Evolutionary conservation across 108 stramenopile species (phyloP), one percentile per base, ranked within the genome.

Genomic region (Schizochytrium sp.): DNA sequence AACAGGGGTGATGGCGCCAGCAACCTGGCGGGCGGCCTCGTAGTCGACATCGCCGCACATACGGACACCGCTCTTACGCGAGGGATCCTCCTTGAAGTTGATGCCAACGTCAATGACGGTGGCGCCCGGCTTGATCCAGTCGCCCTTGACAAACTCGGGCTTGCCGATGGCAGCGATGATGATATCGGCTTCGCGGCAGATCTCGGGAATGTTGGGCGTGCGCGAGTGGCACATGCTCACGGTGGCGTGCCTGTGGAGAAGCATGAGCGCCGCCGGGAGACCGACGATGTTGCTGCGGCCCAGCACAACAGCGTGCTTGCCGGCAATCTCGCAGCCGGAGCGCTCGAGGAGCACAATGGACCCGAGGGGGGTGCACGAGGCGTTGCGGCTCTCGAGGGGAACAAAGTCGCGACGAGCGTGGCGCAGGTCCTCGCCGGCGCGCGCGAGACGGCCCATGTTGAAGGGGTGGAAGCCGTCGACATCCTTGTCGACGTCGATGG

Each of bases 51-150:
- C 98, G 5, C 98, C 98, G 72, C 98, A 98, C 87, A 99, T 88
- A 51, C 95, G 94, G 90, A 98, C 97, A 4, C 97, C 95, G 72
- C 93, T 91, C 89, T 96, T 93, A 5, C 92, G 90, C 55, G 90
- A 87, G 28, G 94, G 69, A 34, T 91, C 92, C 88, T 96, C 96
- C 58, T 29, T 58, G 34, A 93, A 93, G 89, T 99, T 99, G 88
- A 98, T 99, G 0, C 99, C 99, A 19, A 99, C 98, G 91, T 99
- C 98, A 76, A 99, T 96, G 4, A 99, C 98, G 1, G 95, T 96
- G 19, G 95, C 95, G 21, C 98, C 98, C 10, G 95, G 93, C 93
- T 98, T 99, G 55, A 99, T 88, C 98, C 98, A 98, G 44, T 93
- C 92, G 47, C 91, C 93, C 71, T 95, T 95, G 10, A 99, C 96